Conservation (phyloP, 2,329 filamentous ascomycete genomes). For the Exophiala oligosperma region DNA sequence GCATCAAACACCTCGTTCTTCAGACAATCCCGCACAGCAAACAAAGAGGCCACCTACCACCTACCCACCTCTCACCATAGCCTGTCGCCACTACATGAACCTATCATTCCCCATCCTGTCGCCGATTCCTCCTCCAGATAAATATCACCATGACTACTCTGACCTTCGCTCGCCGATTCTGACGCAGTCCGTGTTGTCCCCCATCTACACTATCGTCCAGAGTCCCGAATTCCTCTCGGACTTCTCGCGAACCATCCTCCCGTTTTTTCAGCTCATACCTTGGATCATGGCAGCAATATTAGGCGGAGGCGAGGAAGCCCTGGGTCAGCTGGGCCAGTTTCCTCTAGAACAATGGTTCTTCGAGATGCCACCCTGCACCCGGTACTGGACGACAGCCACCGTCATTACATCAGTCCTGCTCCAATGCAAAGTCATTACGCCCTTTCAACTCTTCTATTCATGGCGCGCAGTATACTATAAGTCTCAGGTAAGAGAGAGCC, state of each 20-base stretch:
- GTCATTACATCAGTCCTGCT: conserved; percentile 84
- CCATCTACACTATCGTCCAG: conserved; percentile 18
- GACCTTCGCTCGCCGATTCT: conserved; percentile 20
- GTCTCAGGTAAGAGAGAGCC: conserved; percentile 67
- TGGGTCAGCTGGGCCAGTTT: conserved; percentile 56
- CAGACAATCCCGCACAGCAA: no score
- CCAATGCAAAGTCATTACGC: conserved; percentile 88
- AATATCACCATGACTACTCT: conserved; percentile 18
- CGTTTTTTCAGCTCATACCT: conserved; percentile 17
- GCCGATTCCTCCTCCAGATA: conserved; percentile 16
- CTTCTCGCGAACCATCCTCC: conserved; percentile 16
- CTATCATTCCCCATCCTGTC: conserved; percentile 18
- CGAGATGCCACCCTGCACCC: conserved; percentile 94
- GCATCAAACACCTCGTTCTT: background rate
- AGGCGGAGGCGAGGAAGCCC: conserved; percentile 20
- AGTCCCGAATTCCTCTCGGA: conserved; percentile 18
- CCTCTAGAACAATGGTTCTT: conserved; percentile 98
- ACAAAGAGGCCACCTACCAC: conserved; percentile 21
- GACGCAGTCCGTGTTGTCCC: conserved; percentile 17
- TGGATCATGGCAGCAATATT: conserved; percentile 25
- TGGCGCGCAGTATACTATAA: conserved; percentile 88
- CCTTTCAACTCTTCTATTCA: conserved; percentile 97
- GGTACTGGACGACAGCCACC: conserved; percentile 95
- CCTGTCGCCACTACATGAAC: conserved; percentile 16
- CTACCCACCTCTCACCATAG: background rate